These are phyloP conservation scores for Suillus brevipes DNA, from an alignment of 768 basidiomycete genomes.

Conservation along the genomic window DNA sequence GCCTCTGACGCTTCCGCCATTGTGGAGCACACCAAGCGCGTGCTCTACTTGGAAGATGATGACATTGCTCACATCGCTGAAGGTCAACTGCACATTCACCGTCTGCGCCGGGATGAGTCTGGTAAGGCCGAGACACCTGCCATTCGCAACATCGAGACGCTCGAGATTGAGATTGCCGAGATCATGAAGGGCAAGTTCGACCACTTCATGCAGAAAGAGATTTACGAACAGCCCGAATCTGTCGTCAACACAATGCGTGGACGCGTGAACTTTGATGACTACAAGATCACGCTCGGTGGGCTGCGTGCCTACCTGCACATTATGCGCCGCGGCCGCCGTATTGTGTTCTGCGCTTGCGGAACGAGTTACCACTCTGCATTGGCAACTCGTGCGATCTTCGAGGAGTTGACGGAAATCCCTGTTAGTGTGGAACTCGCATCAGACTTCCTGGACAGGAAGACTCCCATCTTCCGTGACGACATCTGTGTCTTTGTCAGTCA, in stretches of 20 bases:
- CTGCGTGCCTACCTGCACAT: constrained; percentile 93
- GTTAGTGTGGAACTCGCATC: constrained; percentile 96
- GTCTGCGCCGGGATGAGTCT: constrained; percentile 86
- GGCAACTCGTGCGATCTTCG: constrained; percentile 96
- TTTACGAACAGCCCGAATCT: constrained; percentile 98
- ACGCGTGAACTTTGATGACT: constrained; percentile 95
- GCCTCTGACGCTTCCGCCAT: constrained; percentile 97
- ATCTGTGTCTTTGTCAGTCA: constrained; percentile 96
- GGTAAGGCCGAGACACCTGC: constrained; percentile 53
- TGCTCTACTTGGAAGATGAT: constrained; percentile 97
- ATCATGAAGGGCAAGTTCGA: constrained; percentile 99
- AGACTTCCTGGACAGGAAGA: constrained; percentile 98
- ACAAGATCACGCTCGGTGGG: constrained; percentile 91
- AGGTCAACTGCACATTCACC: constrained; percentile 98
- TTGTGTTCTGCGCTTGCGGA: constrained; percentile 98
- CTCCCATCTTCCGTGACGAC: constrained; percentile 99
- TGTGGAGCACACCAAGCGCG: constrained; percentile 98
- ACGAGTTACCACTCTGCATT: constrained; percentile 97
- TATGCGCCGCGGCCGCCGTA: constrained; percentile 90
- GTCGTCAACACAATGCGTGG: constrained; percentile 99
- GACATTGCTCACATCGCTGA: constrained; percentile 98
- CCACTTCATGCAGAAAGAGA: constrained; percentile 99
- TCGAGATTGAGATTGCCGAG: constrained; percentile 98
- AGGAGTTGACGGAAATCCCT: constrained; percentile 98
- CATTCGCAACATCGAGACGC: constrained; percentile 94